These are phyloP conservation scores for Avena eriantha DNA, from an alignment of 176 grass and related monocot genomes.

Conservation along the genomic window DNA sequence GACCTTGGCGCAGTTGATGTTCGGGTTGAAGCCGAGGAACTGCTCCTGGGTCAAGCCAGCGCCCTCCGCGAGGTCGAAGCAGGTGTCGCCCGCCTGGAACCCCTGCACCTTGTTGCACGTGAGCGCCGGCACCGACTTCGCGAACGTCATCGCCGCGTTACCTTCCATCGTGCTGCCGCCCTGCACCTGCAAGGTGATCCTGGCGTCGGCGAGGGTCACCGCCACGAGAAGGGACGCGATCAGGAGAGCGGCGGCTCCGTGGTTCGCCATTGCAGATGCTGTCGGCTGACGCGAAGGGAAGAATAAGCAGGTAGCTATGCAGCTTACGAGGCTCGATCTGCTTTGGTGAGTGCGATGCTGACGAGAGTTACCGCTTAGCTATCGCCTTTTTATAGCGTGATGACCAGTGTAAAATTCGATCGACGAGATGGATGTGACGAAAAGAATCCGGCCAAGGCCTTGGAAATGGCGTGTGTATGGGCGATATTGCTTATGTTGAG, in stretches of 20 bases:
- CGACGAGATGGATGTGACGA: neutral
- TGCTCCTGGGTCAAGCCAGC: neutral
- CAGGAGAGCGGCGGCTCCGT: conserved; percentile 30
- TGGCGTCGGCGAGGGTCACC: conserved; percentile 22
- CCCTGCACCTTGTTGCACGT: conserved; percentile 43
- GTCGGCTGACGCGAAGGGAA: too few relatives aligned
- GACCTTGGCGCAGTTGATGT: conserved; percentile 42
- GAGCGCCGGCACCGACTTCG: neutral
- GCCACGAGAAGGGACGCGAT: conserved; percentile 41
- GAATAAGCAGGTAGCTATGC: neutral
- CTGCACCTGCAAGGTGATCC: conserved; percentile 21
- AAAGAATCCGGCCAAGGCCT: neutral
- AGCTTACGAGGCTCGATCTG: neutral
- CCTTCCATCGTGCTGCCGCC: neutral
- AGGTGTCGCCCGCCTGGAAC: conserved; percentile 28
- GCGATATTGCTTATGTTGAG: conserved; percentile 15
- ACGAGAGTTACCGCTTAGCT: neutral
- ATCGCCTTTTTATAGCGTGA: conserved; percentile 16
- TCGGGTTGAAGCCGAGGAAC: conserved; percentile 61
- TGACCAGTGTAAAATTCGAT: neutral
- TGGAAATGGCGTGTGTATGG: conserved; percentile 15
- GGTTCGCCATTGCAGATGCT: conserved; percentile 44
- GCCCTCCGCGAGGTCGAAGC: conserved; percentile 31
- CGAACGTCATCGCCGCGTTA: neutral
- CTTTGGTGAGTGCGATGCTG: neutral